Conservation (phyloP, 257 asterid genomes). For the Nicotiana tabacum region DNA sequence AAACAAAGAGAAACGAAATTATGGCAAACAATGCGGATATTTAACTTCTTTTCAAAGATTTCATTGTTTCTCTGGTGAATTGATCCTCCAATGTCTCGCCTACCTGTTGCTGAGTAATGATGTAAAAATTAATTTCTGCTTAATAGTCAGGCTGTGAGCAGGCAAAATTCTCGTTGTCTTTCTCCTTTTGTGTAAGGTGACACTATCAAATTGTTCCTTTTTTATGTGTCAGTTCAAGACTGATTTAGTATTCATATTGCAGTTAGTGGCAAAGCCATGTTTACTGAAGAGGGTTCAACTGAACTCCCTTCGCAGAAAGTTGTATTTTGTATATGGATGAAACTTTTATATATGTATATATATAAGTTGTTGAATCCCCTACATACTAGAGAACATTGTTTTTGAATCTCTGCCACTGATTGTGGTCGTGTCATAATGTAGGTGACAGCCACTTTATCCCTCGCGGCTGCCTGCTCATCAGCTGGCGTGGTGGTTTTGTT, state of each 20-base stretch:
- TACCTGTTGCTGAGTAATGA: not conserved
- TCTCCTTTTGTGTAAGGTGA: not conserved
- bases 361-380: too few relatives aligned
- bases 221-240: not conserved
- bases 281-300: too few relatives aligned
- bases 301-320: too few relatives aligned
- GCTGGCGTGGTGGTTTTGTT: slow-evolving; percentile 76
- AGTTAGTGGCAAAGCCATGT: not conserved
- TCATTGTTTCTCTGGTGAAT: not conserved
- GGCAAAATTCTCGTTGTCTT: not conserved
- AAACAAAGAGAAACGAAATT: not conserved
- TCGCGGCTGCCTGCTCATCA: slow-evolving; percentile 90
- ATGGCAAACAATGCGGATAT: not conserved
- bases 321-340: too few relatives aligned
- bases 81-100: not conserved
- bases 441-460: slow-evolving; percentile 82
- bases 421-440: slow-evolving; percentile 20
- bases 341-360: too few relatives aligned
- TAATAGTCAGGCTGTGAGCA: too few relatives aligned
- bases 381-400: too few relatives aligned
- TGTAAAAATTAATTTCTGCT: not conserved
- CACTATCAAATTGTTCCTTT: not conserved
- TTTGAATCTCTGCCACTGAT: too few relatives aligned
- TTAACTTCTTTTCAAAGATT: not conserved
- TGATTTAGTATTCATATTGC: not conserved